phyloP scores from a whole-genome alignment of 129 eudicot species.

The Helianthus annuus region HanXRQr2.0-SUNRISE NC_035439.2:141626005-141626504 shows the following conservation, averaged over 20 bases:
- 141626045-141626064: constrained; percentile 26
- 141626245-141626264: constrained; percentile 37
- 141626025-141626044: neutral
- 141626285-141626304: constrained; percentile 24
- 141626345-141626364: constrained; percentile 41
- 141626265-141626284: constrained; percentile 74
- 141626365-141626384: constrained; percentile 77
- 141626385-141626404: constrained; percentile 47
- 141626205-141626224: constrained; percentile 45
- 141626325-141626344: constrained; percentile 49
- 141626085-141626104: neutral
- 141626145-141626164: constrained; percentile 21
- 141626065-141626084: constrained; percentile 39
- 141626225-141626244: constrained; percentile 51
- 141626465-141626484: constrained; percentile 45
- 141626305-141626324: constrained; percentile 46
- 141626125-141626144: neutral
- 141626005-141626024: neutral
- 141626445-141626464: constrained; percentile 40
- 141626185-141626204: constrained; percentile 39
- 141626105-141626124: no score
- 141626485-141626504: constrained; percentile 60
- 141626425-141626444: constrained; percentile 42
- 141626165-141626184: constrained; percentile 47
- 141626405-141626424: constrained; percentile 61